A percentile compares a stretch with the other conserved stretches of the same genome.
Evolutionary conservation across 1,284 basidiomycete species (phyloP).

Genomic region (Marasmius fiardii): DNA sequence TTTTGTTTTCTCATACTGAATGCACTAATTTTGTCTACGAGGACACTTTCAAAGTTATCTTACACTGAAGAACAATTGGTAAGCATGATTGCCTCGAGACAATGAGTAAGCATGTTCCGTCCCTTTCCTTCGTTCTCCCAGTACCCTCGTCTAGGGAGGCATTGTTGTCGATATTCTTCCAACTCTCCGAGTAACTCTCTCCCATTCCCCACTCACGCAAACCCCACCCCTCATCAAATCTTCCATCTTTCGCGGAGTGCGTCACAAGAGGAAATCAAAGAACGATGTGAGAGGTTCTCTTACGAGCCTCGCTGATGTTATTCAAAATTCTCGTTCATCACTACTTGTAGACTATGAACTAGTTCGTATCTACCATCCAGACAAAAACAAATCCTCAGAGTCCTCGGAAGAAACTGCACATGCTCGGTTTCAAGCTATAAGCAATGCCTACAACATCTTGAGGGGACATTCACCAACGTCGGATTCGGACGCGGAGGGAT

Average conservation of each 20-base stretch:
- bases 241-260: slow-evolving; percentile 58
- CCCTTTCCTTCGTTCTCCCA: background rate
- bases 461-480: slow-evolving; percentile 29
- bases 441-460: slow-evolving; percentile 46
- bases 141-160: background rate
- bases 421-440: slow-evolving; percentile 54
- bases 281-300: slow-evolving; percentile 47
- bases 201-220: slow-evolving; percentile 45
- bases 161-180: background rate
- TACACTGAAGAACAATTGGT: no score
- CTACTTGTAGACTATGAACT: slow-evolving; percentile 54
- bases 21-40: no score
- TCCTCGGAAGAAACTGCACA: slow-evolving; percentile 46
- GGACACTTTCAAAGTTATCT: no score
- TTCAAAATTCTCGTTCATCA: background rate
- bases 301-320: background rate
- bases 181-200: slow-evolving; percentile 21
- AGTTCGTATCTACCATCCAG: slow-evolving; percentile 63
- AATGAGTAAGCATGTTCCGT: no score
- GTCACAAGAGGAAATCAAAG: slow-evolving; percentile 52
- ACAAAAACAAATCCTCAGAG: slow-evolving; percentile 43
- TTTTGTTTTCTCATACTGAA: no score
- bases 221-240: slow-evolving; percentile 61
- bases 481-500: slow-evolving; percentile 7
- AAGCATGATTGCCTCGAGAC: no score